Evolutionary conservation across 176 grass and related monocot genomes (phyloP), one percentile per base, ranked within the genome.

Genomic region (Otatea glauca): DNA sequence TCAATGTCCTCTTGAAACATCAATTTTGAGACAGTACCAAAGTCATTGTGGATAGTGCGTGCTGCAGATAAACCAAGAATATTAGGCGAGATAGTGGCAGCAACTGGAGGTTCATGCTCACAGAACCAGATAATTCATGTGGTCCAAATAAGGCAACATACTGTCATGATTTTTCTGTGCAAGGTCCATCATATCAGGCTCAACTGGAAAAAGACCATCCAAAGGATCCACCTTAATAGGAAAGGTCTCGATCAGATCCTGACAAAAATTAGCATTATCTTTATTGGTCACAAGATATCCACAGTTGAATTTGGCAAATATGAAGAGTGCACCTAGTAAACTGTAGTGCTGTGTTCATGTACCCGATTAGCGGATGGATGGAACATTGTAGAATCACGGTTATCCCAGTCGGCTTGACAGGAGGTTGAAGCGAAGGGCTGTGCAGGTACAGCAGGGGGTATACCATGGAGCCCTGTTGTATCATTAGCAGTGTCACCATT

Each of bases 21-120:
- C 72, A 84, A 42, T 44, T 84, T 87, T 44, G 87, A 74, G 12
- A 79, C 41, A 83, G 68, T 68, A 37, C 74, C 7, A 69, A 34
- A 18, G 2, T 70, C 74, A 81, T 66, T 48, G 18, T 2, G 34
- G 9, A 70, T 47, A 44, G 6, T 76, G 5, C 16, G 24, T 14
- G 17, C 78, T 81, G 41, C 18, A 74, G 62, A 61, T 44, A 75
- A 64, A n/a, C 23, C 1, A 81, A 74, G 23, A 49, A 27, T 70
- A 76, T 75, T 25, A 45, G 37, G 38, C 17, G 38, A 68, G 6
- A 2, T 6, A 56, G 56, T 17, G 25, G 8, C 20, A 68, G 13
- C 9, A 21, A 20, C 23, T 67, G 18, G 35, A 81, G 48, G 32
- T 6, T n/a, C 47, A 15, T 72, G 27, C 35, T 72, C 11, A 54